Base-by-base conservation (phyloP, 2,329 filamentous ascomycete genomes). In the Teratosphaeria destructans region DNA sequence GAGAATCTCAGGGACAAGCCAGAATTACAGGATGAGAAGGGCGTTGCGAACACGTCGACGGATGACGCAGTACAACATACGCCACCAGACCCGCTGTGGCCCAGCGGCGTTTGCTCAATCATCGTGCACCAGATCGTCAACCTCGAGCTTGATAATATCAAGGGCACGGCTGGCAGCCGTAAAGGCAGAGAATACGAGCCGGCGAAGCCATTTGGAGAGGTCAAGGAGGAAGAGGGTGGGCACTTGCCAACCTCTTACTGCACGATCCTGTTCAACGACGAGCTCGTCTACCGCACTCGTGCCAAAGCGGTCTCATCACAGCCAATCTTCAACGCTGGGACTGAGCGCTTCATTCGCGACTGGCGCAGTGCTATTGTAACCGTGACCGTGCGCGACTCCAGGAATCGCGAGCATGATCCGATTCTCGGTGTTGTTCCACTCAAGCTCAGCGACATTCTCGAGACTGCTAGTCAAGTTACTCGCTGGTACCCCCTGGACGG, bases 401-500 rank as follows among this genome's bases (percentile, higher is more conserved):
- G 93, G 37, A 89, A 96, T 73, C 83, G 93, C 58, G 87, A 99
- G 74, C 93, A 97, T 67, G 94, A 97, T 65, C 93, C 94, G 0
- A 90, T 99, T 61, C 84, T 97, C 35, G 94, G 94, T 49, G 88
- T 97, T 4, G 88, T 97, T 1, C 90, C 92, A 1, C 77, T 99
- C 61, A 94, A 91, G 72, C 74, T 97, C 0, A 89, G 89, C 0
- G 90, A 96, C 56, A 82, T 96, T n/a, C 79, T 99, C 26, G 85
- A 93, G 67, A 95, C 87, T 0, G 88, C 85, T 65, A 95, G 90
- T 53, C 90, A 97, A 72, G 82, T 86, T 58, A 95, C 91, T 2
- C 81, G 91, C 61, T 96, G 92, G 91, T 97, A 96, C 72, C 93
- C 94, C n/a, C 81, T 99, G 0, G 92, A 96, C 70, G 94, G 93